Evolutionary conservation across 2,329 filamentous ascomycete species (phyloP).

Genomic region (Lecanicillium sp.): DNA sequence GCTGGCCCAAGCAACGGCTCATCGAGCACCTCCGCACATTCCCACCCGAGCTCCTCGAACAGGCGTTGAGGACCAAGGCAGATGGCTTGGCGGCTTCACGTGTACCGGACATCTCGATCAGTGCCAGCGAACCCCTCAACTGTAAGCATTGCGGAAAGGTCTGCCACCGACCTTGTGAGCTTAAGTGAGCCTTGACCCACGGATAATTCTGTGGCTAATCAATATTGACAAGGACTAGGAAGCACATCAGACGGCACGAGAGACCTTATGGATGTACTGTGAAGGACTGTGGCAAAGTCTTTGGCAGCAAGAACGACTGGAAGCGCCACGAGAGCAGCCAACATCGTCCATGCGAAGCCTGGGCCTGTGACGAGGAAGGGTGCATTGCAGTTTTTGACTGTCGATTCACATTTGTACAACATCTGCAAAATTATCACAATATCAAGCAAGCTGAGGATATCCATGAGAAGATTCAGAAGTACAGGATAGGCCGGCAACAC

Average conservation of each 20-base stretch:
- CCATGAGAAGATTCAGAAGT: conserved; percentile 42
- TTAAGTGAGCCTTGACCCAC: conserved; percentile 41
- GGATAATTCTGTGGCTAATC: conserved; percentile 18
- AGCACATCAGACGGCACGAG: conserved; percentile 76
- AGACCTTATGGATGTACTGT: conserved; percentile 81
- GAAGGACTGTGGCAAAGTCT: conserved; percentile 59
- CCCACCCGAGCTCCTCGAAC: no score
- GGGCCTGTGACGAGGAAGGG: conserved; percentile 55
- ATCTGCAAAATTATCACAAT: conserved; percentile 51
- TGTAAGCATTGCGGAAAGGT: conserved; percentile 38
- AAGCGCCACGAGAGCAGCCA: conserved; percentile 82
- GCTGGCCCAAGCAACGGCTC: no score
- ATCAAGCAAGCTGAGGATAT: conserved; percentile 26
- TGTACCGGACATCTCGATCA: no score
- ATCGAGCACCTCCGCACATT: no score
- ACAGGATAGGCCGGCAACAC: conserved; percentile 58
- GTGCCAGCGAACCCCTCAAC: no score
- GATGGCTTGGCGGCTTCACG: no score
- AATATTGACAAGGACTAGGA: conserved; percentile 43
- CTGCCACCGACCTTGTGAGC: conserved; percentile 47
- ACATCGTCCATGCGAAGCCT: conserved; percentile 66
- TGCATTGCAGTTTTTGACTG: conserved; percentile 35
- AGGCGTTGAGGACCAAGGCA: no score
- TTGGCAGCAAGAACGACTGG: conserved; percentile 94
- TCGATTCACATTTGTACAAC: conserved; percentile 49